These are phyloP conservation scores for Lasiosphaeria miniovina DNA, from an alignment of 495 filamentous ascomycete genomes.

Conservation along the genomic window DNA sequence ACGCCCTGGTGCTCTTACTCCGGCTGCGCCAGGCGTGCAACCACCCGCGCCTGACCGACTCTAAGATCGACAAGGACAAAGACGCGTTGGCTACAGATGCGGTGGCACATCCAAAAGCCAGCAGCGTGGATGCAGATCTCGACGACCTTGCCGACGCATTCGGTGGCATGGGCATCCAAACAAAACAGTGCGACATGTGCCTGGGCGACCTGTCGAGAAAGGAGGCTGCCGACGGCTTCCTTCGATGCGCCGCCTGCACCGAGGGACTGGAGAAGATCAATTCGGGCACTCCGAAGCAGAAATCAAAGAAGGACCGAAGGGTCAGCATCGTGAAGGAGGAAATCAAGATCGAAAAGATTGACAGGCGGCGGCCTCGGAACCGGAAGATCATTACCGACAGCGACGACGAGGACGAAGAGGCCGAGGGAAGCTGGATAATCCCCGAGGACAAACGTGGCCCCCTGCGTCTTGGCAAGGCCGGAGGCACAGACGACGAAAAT, in stretches of 20 bases:
- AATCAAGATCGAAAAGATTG: conserved; percentile 39
- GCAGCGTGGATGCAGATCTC: conserved; percentile 52
- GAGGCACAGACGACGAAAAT: conserved; percentile 80
- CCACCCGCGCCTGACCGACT: conserved; percentile 81
- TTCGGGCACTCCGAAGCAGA: conserved; percentile 33
- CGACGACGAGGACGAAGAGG: conserved; percentile 59
- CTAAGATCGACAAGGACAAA: conserved; percentile 79
- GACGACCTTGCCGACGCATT: conserved; percentile 85
- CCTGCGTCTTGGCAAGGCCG: conserved; percentile 67
- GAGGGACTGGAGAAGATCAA: conserved; percentile 34
- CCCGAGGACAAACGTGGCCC: conserved; percentile 56
- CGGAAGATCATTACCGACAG: conserved; percentile 55
- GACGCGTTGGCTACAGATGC: conserved; percentile 72
- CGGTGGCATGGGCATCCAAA: conserved; percentile 73
- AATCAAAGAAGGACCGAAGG: conserved; percentile 46
- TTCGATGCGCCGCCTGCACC: conserved; percentile 36
- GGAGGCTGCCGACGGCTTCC: conserved; percentile 55
- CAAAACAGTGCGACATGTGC: conserved; percentile 88
- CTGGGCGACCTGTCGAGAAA: conserved; percentile 62
- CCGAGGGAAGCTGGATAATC: conserved; percentile 68
- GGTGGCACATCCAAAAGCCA: conserved; percentile 44
- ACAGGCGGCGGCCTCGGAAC: conserved; percentile 46
- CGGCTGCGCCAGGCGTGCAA: conserved; percentile 92
- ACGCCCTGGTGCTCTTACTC: conserved; percentile 80
- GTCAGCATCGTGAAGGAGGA: conserved; percentile 45